Percentiles rank a stretch among this genome's conserved stretches.
Evolutionary conservation across 1,139 yeast species (phyloP).

Genomic region (Candida sanyaensis): DNA sequence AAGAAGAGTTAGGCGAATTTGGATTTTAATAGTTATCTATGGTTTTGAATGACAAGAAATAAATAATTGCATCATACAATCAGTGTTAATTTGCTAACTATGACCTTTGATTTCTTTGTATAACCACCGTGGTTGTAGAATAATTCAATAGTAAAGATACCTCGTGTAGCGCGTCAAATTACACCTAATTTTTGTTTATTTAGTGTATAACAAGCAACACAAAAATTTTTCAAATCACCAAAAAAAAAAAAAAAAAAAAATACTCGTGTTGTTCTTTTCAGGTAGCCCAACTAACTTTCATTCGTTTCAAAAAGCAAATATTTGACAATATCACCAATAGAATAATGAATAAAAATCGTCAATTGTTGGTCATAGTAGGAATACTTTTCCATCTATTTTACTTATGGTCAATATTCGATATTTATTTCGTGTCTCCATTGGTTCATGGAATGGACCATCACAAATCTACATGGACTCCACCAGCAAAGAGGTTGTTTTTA

Average conservation of each 20-base stretch:
- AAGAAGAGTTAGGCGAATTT: slow-evolving; percentile 61
- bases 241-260: no score
- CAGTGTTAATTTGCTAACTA: no score
- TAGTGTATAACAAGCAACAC: not conserved
- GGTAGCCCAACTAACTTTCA: not conserved
- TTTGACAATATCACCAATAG: not conserved
- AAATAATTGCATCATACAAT: no score
- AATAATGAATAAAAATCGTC: slow-evolving; percentile 37
- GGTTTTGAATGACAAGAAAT: no score
- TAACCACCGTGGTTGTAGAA: not conserved
- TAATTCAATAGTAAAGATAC: not conserved
- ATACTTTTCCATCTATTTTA: slow-evolving; percentile 86
- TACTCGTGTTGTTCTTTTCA: not conserved
- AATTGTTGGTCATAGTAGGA: slow-evolving; percentile 63
- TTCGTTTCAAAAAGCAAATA: not conserved
- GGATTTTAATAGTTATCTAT: slow-evolving; percentile 39
- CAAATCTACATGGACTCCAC: slow-evolving; percentile 64
- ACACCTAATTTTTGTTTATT: not conserved
- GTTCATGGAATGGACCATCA: slow-evolving; percentile 97
- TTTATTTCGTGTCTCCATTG: slow-evolving; percentile 93
- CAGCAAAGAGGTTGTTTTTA: slow-evolving; percentile 86
- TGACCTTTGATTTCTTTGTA: not conserved
- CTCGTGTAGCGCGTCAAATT: not conserved
- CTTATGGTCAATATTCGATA: slow-evolving; percentile 96
- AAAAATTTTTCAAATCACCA: not conserved